A percentile compares a stretch with the other conserved stretches of the same genome.
phyloP scores from a whole-genome alignment of 176 grass and related monocot species.

The Juncus inflexus region DNA sequence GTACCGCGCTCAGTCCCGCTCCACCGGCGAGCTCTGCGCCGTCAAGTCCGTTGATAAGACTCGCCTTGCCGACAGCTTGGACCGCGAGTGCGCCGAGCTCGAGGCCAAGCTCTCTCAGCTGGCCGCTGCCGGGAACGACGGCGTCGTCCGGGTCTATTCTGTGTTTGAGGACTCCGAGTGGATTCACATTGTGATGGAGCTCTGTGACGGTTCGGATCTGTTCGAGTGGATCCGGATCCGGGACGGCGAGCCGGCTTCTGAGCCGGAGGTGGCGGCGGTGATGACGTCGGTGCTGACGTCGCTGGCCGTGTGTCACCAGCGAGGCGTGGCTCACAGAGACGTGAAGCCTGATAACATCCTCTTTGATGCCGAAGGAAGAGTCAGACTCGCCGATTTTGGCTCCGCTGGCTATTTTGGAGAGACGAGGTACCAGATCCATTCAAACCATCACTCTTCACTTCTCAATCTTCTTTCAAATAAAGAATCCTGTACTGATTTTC shows the following conservation, averaged over 20 bases:
- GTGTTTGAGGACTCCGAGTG: conserved; percentile 62
- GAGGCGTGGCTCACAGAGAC: conserved; percentile 66
- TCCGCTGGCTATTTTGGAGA: conserved; percentile 55
- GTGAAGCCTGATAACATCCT: conserved; percentile 84
- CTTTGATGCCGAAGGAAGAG: conserved; percentile 25
- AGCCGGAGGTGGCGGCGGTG: conserved; percentile 45
- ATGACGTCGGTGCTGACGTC: conserved; percentile 43
- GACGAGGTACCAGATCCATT: conserved; percentile 9
- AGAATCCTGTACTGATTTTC: too few relatives aligned
- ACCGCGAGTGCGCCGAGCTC: conserved; percentile 51
- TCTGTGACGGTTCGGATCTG: conserved; percentile 67
- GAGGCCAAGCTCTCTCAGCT: conserved; percentile 59
- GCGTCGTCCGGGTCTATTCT: conserved; percentile 61
- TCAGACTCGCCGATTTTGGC: conserved; percentile 67
- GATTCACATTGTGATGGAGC: conserved; percentile 72
- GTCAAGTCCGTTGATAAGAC: conserved; percentile 79
- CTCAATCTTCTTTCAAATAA: too few relatives aligned
- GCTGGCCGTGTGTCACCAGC: conserved; percentile 61
- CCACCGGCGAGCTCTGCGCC: conserved; percentile 66
- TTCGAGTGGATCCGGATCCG: conserved; percentile 59
- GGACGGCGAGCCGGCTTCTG: conserved; percentile 46
- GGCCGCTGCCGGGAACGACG: conserved; percentile 55
- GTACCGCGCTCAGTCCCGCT: conserved; percentile 45
- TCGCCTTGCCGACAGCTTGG: conserved; percentile 56
- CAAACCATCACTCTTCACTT: too few relatives aligned